These are phyloP conservation scores for Penicillium sp. DNA, from an alignment of 2,329 filamentous ascomycete genomes.

Conservation along the genomic window DNA sequence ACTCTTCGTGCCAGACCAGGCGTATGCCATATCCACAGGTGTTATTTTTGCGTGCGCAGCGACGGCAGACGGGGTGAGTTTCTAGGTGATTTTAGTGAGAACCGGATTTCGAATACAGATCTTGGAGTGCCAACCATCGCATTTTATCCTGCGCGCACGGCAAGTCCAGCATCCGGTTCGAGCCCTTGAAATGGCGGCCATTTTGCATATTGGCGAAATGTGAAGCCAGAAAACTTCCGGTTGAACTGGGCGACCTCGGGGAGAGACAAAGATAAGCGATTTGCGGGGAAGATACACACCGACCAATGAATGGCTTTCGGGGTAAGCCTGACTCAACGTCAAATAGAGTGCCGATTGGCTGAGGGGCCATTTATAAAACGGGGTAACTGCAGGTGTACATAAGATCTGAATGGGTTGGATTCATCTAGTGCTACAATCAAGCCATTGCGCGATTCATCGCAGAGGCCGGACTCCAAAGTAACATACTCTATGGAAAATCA, in stretches of 20 bases:
- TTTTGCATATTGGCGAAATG: not conserved
- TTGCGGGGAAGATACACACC: constrained; percentile 20
- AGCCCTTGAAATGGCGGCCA: constrained; percentile 21
- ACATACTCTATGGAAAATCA: not conserved
- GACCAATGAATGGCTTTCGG: too few species aligned
- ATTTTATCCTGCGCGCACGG: constrained; percentile 27
- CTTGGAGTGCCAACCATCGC: constrained; percentile 22
- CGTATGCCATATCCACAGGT: constrained; percentile 27
- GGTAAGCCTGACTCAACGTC: too few species aligned
- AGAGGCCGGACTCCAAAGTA: not conserved
- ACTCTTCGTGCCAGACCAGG: constrained; percentile 32
- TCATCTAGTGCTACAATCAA: not conserved
- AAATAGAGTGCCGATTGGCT: not conserved
- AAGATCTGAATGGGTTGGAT: not conserved
- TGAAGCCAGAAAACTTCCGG: not conserved
- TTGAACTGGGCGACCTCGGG: too few species aligned
- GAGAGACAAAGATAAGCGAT: constrained; percentile 8
- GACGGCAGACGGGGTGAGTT: constrained; percentile 24
- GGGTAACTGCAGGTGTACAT: too few species aligned
- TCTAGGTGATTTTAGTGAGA: constrained; percentile 11
- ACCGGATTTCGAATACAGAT: not conserved
- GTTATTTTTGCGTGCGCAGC: constrained; percentile 20
- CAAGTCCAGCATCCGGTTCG: constrained; percentile 29
- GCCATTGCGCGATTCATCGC: not conserved
- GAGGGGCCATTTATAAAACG: too few species aligned